Evolutionary conservation across 805 yeast genomes (phyloP).

Genomic region (Kodamaea jinghongensis): DNA sequence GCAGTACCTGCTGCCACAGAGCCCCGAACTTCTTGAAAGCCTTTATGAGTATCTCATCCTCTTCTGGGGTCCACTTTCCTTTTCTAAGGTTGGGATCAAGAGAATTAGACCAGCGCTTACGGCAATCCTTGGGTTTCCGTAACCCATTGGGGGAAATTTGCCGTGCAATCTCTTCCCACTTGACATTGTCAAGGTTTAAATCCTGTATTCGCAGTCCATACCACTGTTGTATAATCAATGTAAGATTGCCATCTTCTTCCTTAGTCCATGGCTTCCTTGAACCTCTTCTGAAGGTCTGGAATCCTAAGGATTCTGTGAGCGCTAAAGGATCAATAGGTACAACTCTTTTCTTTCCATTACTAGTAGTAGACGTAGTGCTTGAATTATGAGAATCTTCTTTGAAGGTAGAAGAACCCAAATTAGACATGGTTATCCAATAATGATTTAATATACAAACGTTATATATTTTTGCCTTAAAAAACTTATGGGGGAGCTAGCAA

Average conservation of each 20-base stretch:
- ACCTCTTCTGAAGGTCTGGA: slow-evolving; percentile 64
- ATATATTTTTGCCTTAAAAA: too few relatives aligned
- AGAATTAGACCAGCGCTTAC: slow-evolving; percentile 85
- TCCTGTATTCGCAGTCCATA: slow-evolving; percentile 25
- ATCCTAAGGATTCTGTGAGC: slow-evolving; percentile 70
- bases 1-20: slow-evolving; percentile 81
- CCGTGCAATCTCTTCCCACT: slow-evolving; percentile 60
- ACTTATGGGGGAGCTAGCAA: too few relatives aligned
- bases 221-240: slow-evolving; percentile 38
- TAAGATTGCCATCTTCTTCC: slow-evolving; percentile 63
- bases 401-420: too few relatives aligned
- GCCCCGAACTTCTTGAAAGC: slow-evolving; percentile 73
- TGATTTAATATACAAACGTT: too few relatives aligned
- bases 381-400: too few relatives aligned
- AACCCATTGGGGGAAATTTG: slow-evolving; percentile 40
- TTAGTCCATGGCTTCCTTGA: slow-evolving; percentile 71
- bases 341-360: slow-evolving; percentile 12
- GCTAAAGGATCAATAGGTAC: slow-evolving; percentile 49
- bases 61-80: slow-evolving; percentile 84
- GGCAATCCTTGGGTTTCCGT: slow-evolving; percentile 76
- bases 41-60: slow-evolving; percentile 62
- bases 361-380: too few relatives aligned
- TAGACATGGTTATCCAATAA: too few relatives aligned
- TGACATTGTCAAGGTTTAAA: slow-evolving; percentile 36
- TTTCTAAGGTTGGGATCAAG: slow-evolving; percentile 77